A percentile compares a stretch with the other conserved stretches of the same genome.
Evolutionary conservation across 2,329 filamentous ascomycete genomes (phyloP).

Genomic region (Colletotrichum sp.): DNA sequence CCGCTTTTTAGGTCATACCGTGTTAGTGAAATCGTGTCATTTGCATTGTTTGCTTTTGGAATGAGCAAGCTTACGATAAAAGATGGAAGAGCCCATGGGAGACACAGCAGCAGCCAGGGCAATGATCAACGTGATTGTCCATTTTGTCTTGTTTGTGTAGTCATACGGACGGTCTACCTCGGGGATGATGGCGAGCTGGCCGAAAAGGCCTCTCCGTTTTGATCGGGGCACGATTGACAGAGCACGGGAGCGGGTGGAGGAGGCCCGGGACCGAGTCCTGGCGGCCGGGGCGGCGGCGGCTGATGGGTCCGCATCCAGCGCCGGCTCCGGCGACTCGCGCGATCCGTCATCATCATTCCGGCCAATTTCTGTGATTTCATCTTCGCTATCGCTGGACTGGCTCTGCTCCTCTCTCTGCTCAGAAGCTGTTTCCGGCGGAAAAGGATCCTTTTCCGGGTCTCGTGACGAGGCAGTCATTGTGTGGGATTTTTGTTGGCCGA

Average conservation of each 20-base stretch:
- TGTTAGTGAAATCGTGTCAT: slow-evolving; percentile 8
- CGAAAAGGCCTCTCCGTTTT: slow-evolving; percentile 74
- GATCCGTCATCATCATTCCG: background rate
- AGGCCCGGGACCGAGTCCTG: slow-evolving; percentile 35
- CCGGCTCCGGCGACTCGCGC: background rate
- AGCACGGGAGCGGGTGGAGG: slow-evolving; percentile 43
- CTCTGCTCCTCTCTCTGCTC: background rate
- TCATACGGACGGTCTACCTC: slow-evolving; percentile 80
- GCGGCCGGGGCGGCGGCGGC: slow-evolving; percentile 12
- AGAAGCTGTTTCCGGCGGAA: background rate
- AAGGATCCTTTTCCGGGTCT: slow-evolving; percentile 17
- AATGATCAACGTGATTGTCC: slow-evolving; percentile 81
- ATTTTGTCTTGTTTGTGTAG: slow-evolving; percentile 79
- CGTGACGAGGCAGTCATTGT: background rate
- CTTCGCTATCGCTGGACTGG: slow-evolving; percentile 11
- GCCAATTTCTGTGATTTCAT: slow-evolving; percentile 5
- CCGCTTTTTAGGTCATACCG: slow-evolving; percentile 54
- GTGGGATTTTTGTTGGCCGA: background rate
- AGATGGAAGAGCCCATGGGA: slow-evolving; percentile 84
- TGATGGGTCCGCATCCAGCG: background rate
- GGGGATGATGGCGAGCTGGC: slow-evolving; percentile 72
- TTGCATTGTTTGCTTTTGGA: background rate
- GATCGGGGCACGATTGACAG: slow-evolving; percentile 46
- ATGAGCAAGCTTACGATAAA: slow-evolving; percentile 68
- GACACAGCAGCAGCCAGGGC: slow-evolving; percentile 78